These are phyloP conservation scores for Salvia hispanica DNA, from an alignment of 257 asterid species.

Conservation along the genomic window DNA sequence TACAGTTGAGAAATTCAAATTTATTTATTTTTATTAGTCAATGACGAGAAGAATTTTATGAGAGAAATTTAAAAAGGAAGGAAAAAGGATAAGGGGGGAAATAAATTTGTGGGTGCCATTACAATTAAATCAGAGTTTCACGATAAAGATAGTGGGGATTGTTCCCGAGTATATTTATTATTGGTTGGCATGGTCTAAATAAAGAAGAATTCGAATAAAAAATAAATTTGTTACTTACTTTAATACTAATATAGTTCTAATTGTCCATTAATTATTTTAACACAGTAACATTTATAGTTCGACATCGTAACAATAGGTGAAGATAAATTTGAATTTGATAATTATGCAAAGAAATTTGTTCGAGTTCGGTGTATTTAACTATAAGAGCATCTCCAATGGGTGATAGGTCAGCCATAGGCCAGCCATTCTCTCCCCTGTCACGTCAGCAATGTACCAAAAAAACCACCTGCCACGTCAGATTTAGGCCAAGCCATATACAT, in stretches of 20 bases:
- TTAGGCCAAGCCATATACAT: no score
- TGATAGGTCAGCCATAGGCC: no score
- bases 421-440: no score
- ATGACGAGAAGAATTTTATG: no score
- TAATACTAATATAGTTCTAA: background rate
- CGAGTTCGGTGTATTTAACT: no score
- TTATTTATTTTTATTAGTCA: no score
- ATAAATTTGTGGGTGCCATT: no score
- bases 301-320: background rate
- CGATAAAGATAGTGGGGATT: constrained; percentile 23
- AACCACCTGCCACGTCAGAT: no score
- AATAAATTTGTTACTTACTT: background rate
- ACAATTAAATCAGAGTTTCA: constrained; percentile 10
- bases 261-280: background rate
- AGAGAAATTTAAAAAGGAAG: background rate
- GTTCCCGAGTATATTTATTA: constrained; percentile 17
- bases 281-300: background rate
- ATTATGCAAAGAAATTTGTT: no score
- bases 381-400: no score
- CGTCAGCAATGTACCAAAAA: no score
- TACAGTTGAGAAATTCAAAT: no score
- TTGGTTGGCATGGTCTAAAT: constrained; percentile 7
- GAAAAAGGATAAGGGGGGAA: constrained; percentile 4
- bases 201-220: background rate
- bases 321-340: background rate